Evolutionary conservation across 805 yeast species (phyloP), one percentile per base, ranked within the genome.

Genomic region (Pichia sporocuriosa): DNA sequence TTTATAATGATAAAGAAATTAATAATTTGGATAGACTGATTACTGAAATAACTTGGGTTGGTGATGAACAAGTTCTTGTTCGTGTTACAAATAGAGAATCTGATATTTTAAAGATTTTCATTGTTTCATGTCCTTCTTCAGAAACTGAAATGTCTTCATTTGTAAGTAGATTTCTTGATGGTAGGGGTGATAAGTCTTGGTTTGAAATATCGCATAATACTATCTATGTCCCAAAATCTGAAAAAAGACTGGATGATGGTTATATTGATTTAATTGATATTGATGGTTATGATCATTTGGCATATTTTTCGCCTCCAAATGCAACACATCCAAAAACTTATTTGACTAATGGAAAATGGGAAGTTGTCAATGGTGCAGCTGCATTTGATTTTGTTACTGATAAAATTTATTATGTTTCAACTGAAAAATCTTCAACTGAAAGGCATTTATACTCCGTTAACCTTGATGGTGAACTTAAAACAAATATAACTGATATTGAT

Each of bases 301-400:
- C 88, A 0, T 89, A 83, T 60, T 93, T 78, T 57, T 67, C 84
- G 2, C 93, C 95, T 5, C 77, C 87, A 2, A 67, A 71, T 21
- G 59, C 81, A 5, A 47, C 76, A 0, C 60, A 62, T 13, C 86
- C 86, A 4, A 53, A 53, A 3, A 15, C 15, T 24, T 58, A 82
- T 19, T 70, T 95, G 35, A 84, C 93, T 1, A 44, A 61, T 3
- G 98, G 98, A 6, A 63, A 72, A 1, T 93, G 96, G 95, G 98
- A 93, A 60, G 95, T 93, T n/a, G 83, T 75, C 22, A 73, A 69
- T 46, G 89, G 86, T 2, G 78, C 83, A 2, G 66, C 81, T 2
- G 72, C 81, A 0, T 77, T 76, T 61, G 87, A 83, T 54, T 65
- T 62, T 39, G 63, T 66, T 6, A 65, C 62, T 24, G 73, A 70